Conservation (phyloP, 345 rosid genomes). For the Gossypium rotundifolium region DNA sequence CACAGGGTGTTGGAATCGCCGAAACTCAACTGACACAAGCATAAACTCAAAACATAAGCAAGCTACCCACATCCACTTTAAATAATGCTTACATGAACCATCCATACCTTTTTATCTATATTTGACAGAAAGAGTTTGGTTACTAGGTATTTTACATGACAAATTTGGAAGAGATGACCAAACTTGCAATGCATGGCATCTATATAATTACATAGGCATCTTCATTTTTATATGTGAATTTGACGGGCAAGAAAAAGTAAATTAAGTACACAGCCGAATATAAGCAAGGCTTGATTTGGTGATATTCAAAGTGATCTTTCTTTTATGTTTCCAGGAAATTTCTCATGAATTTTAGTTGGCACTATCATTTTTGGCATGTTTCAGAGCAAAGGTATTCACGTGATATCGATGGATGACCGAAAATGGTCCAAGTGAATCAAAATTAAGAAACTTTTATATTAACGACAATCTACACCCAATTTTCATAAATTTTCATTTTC, state of each 20-base stretch:
- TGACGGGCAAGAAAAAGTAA: not conserved
- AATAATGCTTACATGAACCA: not conserved
- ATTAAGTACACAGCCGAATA: not conserved
- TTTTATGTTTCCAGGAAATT: constrained; percentile 7
- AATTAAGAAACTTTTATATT: too few relatives aligned
- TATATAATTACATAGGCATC: not conserved
- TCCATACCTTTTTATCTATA: not conserved
- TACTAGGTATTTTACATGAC: not conserved
- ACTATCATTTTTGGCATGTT: not conserved
- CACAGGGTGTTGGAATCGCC: constrained; percentile 10
- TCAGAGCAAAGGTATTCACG: not conserved
- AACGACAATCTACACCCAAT: too few relatives aligned
- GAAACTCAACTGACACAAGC: constrained; percentile 5
- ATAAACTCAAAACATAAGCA: not conserved
- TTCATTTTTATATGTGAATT: not conserved
- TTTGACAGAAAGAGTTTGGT: not conserved
- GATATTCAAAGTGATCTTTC: not conserved
- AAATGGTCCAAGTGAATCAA: not conserved
- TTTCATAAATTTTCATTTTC: too few relatives aligned
- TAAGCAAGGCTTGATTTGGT: not conserved
- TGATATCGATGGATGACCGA: not conserved
- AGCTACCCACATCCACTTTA: not conserved
- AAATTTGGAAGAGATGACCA: not conserved
- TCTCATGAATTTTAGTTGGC: not conserved
- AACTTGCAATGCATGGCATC: not conserved